A percentile compares a stretch with the other conserved stretches of the same genome.
phyloP scores from a whole-genome alignment of 345 rosid species.

The Raphanus raphanistrum region DNA sequence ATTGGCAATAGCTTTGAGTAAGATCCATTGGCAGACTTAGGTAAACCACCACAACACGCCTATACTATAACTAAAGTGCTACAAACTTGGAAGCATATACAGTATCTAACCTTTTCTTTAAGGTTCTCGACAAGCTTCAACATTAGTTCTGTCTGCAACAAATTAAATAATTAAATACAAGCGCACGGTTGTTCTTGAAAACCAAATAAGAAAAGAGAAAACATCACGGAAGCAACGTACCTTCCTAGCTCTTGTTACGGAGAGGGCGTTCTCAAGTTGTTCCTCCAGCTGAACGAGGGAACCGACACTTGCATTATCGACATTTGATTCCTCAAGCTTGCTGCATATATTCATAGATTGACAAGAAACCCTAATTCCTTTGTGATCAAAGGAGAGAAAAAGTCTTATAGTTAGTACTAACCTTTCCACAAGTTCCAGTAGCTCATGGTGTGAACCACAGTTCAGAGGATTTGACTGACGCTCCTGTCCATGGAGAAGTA shows the following conservation, averaged over 20 bases:
- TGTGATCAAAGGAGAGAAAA: slow-evolving; percentile 11
- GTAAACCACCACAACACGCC: not conserved
- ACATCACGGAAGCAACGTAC: slow-evolving; percentile 13
- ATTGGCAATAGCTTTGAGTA: not conserved
- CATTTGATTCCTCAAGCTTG: slow-evolving; percentile 28
- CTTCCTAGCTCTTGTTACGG: slow-evolving; percentile 40
- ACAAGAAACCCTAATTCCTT: slow-evolving; percentile 20
- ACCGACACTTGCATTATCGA: slow-evolving; percentile 15
- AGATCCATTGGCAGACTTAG: no score
- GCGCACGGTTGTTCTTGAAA: not conserved
- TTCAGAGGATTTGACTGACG: slow-evolving; percentile 25
- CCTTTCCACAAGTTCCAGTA: slow-evolving; percentile 37
- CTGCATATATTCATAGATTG: slow-evolving; percentile 33
- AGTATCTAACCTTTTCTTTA: slow-evolving; percentile 35
- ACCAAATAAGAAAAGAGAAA: not conserved
- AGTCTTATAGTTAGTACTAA: slow-evolving; percentile 10
- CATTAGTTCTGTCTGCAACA: slow-evolving; percentile 37
- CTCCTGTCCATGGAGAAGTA: slow-evolving; percentile 19
- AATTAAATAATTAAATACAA: not conserved
- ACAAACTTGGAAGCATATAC: not conserved
- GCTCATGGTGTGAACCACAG: slow-evolving; percentile 35
- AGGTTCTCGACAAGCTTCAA: slow-evolving; percentile 34
- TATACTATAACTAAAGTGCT: not conserved
- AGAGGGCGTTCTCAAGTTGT: slow-evolving; percentile 34
- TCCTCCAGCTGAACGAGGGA: slow-evolving; percentile 32